Evolutionary conservation across 495 filamentous ascomycete genomes (phyloP).

Genomic region (Achaetomiella virescens): DNA sequence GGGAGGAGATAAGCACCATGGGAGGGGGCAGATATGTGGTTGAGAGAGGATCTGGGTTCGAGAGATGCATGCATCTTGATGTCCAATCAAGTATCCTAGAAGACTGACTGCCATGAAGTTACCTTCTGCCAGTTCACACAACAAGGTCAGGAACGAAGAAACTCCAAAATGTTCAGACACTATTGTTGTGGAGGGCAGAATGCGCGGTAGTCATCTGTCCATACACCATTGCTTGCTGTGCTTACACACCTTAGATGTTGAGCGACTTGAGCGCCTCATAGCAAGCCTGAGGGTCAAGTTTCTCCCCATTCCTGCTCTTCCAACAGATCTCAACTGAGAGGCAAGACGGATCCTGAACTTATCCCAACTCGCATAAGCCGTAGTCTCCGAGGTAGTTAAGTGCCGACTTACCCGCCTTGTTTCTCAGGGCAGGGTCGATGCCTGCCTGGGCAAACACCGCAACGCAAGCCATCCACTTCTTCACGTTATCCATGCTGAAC

Average conservation of each 20-base stretch:
- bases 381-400: slow-evolving; percentile 2
- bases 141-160: no score
- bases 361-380: background rate
- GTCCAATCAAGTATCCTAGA: no score
- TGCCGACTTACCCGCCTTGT: slow-evolving; percentile 1
- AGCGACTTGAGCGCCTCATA: background rate
- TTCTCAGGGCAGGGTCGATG: background rate
- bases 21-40: no score
- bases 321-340: background rate
- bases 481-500: background rate
- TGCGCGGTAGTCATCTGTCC: no score
- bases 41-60: no score
- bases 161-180: no score
- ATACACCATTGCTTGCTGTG: no score
- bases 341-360: background rate
- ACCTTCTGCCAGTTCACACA: no score
- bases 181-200: no score
- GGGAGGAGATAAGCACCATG: background rate
- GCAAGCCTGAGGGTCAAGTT: background rate
- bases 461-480: background rate
- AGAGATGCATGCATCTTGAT: no score
- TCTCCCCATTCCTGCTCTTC: background rate
- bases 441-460: background rate
- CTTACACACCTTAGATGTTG: background rate
- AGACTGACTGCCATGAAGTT: no score